Evolutionary conservation across 2,329 filamentous ascomycete species (phyloP).

Genomic region (Fusarium praegraminearum): DNA sequence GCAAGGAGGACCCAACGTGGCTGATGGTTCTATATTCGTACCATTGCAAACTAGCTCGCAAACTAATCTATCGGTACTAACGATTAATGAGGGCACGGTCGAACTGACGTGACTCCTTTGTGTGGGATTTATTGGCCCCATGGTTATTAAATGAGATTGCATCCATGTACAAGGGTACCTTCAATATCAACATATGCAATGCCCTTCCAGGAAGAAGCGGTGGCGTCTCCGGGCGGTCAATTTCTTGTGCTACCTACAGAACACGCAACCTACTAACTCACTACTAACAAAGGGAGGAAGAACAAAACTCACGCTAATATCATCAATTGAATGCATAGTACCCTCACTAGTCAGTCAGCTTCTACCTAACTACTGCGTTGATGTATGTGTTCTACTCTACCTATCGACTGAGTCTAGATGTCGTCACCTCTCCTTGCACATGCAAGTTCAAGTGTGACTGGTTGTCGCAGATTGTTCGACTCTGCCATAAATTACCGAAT

Average conservation of each 20-base stretch:
- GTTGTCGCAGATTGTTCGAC: conserved; percentile 32
- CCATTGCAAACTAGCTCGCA: neutral
- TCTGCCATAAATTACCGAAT: conserved; percentile 28
- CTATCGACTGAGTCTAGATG: neutral
- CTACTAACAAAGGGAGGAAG: neutral
- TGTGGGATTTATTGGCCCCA: conserved; percentile 24
- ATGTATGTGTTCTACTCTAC: neutral
- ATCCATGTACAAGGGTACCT: conserved; percentile 20
- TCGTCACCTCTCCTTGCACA: neutral
- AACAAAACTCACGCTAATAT: neutral
- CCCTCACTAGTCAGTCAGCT: neutral
- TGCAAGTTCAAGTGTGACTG: conserved; percentile 23
- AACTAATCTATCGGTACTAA: conserved; percentile 1
- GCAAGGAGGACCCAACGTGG: conserved; percentile 21
- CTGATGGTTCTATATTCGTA: conserved; percentile 9
- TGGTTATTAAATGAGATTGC: conserved; percentile 18
- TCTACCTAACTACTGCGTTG: neutral
- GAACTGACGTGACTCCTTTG: conserved; percentile 17
- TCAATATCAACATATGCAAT: conserved; percentile 30
- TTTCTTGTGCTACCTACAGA: neutral
- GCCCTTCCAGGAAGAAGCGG: neutral
- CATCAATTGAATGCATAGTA: neutral
- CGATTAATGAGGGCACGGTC: conserved; percentile 18
- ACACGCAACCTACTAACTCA: neutral
- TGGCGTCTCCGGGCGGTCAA: neutral